Evolutionary conservation across 371 early-diverging fungal genomes (phyloP).

Genomic region (Mucor racemosus): DNA sequence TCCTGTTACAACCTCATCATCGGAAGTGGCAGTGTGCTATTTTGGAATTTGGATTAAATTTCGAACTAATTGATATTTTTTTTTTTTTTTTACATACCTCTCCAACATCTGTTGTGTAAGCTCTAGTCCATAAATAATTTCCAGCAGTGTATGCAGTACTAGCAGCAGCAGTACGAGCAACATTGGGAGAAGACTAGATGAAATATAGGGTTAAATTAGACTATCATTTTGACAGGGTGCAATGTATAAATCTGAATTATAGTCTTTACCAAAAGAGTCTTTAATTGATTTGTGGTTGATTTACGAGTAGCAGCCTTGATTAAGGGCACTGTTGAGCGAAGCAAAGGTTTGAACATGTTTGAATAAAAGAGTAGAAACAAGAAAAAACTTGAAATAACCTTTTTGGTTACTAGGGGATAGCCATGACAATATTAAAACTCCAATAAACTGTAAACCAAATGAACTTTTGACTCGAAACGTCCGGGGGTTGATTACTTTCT

Average conservation of each 20-base stretch:
- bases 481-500: slow-evolving; percentile 1
- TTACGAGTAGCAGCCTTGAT: slow-evolving; percentile 24
- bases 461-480: not conserved
- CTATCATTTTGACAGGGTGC: slow-evolving; percentile 13
- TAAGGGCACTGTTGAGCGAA: slow-evolving; percentile 28
- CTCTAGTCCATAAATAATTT: slow-evolving; percentile 6
- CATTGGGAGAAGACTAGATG: slow-evolving; percentile 15
- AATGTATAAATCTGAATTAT: not conserved
- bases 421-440: slow-evolving; percentile 4
- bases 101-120: slow-evolving; percentile 15
- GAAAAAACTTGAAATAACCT: not conserved
- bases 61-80: not conserved
- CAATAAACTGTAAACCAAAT: not conserved
- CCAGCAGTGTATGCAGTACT: slow-evolving; percentile 7
- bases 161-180: slow-evolving; percentile 10
- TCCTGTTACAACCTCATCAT: slow-evolving; percentile 44
- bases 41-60: not conserved
- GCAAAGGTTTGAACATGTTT: slow-evolving; percentile 32
- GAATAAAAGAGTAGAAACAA: not conserved
- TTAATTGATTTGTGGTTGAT: slow-evolving; percentile 3
- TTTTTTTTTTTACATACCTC: not conserved
- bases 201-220: not conserved
- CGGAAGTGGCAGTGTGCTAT: not conserved
- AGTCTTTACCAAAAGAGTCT: slow-evolving; percentile 18
- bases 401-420: slow-evolving; percentile 5